Evolutionary conservation across 805 yeast species (phyloP), one percentile per base, ranked within the genome.

Genomic region (Candida easanensis): DNA sequence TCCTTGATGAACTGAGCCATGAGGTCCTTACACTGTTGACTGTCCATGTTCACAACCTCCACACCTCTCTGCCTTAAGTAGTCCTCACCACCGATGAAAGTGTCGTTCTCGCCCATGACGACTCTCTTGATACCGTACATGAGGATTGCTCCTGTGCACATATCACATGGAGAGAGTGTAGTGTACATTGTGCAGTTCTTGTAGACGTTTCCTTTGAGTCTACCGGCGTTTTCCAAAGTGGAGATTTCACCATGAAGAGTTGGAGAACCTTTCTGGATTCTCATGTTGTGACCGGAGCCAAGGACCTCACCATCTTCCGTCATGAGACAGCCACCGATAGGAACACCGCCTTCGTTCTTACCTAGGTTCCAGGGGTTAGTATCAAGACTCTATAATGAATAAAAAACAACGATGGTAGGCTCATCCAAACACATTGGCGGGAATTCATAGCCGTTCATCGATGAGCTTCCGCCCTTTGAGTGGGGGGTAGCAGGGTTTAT

Each of bases 91-190:
- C 97, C 97, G 26, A 73, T 53, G 54, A 85, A 91, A 23, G 84
- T 91, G 42, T 67, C 77, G 65, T 89, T 89, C 62, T 91, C 99
- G 23, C 97, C 97, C 63, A 89, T 56, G 0, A 91, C 97, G 33
- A 88, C 84, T 50, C 97, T 74, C 56, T 83, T 82, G 53, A 91
- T 76, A 32, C 96, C 96, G 66, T 89, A 91, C 73, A 91, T 71
- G 40, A 91, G 58, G 50, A 91, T 85, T 5, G 97, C 95, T 17
- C 98, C 98, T 4, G 93, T 79, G 63, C 98, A 91, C 97, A 91
- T 91, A 53, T 82, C 76, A 63, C 98, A 91, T 3, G 98, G 97
- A 7, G 96, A 86, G 52, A 91, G 69, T 0, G 97, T 86, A 23
- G 97, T 89, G 67, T 89, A 91, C 58, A 56, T 54, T n/a, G 98